Base-by-base conservation (phyloP, 202 grass and related monocot genomes). In the Bolboschoenoplectus hybrid region DNA sequence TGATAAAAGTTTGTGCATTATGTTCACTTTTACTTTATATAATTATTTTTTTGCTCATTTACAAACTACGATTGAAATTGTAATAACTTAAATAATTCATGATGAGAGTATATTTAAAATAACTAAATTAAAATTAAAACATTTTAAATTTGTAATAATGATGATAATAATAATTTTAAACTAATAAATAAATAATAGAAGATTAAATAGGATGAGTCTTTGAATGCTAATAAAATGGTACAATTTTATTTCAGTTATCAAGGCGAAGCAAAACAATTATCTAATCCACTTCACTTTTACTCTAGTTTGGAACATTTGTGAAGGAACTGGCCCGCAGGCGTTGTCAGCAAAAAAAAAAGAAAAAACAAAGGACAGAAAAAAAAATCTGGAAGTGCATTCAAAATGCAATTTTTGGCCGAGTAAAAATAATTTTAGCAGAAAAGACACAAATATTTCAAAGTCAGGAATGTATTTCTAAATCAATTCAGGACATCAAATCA, bases 381-480 rank as follows among this genome's bases (percentile, higher is more conserved):
- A 0, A 75, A 14, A 12, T 75, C 45, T 51, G 9, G 2, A 20
- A 20, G 68, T 52, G 47, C 11, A 38, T 53, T 76, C 26, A 76
- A 36, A 78, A 79, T 79, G 38, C 38, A 60, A 26, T 26, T 43
- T 57, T 80, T 58, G 3, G 20, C 11, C 0, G 32, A 56, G 6
- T 77, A 77, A 14, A 26, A 19, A 19, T 39, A 60, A 10, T 79
- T 61, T 61, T 35, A 3, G 36, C 34, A 80, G 8, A 61, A 60
- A 79, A 9, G 32, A 41, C 35, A 35, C 14, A 3, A 51, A 7
- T 53, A 55, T 56, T 38, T 45, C 6, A 38, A 38, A 39, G 34
- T 77, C 38, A 57, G 2, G 12, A 78, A 78, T 77, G 16, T 77
- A 9, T 36, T 26, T 17, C 71, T 74, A 34, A 70, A 74, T 74